These are phyloP conservation scores for Thraustochytrium striatum DNA, from an alignment of 352 stramenopile genomes.

Conservation along the genomic window DNA sequence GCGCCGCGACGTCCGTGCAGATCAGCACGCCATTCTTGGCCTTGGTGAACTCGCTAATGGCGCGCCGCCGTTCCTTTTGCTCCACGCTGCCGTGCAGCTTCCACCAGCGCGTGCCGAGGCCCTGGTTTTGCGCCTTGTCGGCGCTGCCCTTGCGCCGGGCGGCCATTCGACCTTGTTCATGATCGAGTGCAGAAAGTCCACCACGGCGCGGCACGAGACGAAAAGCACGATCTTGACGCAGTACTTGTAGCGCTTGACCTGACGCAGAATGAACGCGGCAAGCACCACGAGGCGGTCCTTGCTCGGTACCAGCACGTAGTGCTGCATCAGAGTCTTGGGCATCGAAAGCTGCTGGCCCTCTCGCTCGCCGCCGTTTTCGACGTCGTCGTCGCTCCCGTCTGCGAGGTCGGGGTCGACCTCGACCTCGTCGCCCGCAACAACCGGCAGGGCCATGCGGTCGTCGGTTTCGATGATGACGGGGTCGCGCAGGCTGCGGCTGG, in stretches of 20 bases:
- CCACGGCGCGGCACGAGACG: conserved; percentile 90
- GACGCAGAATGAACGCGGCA: conserved; percentile 73
- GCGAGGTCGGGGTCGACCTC: conserved; percentile 34
- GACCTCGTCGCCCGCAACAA: neutral
- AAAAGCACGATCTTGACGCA: conserved; percentile 53
- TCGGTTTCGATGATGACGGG: conserved; percentile 72
- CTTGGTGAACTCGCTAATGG: conserved; percentile 65
- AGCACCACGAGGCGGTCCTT: conserved; percentile 88
- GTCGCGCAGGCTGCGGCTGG: conserved; percentile 71
- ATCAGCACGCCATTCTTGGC: conserved; percentile 65
- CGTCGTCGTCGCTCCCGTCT: conserved; percentile 48
- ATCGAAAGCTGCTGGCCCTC: conserved; percentile 69
- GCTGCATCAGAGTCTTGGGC: conserved; percentile 86
- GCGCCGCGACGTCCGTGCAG: conserved; percentile 80
- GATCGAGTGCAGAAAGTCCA: conserved; percentile 90
- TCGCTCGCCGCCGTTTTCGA: conserved; percentile 13
- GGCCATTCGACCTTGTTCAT: conserved; percentile 59
- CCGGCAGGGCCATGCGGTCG: conserved; percentile 44
- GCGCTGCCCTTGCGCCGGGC: conserved; percentile 43
- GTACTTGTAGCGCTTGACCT: conserved; percentile 36
- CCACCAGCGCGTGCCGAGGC: conserved; percentile 63
- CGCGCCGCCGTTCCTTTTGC: conserved; percentile 65
- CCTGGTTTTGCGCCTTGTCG: conserved; percentile 60
- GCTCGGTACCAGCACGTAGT: conserved; percentile 88
- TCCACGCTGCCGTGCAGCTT: conserved; percentile 90